Evolutionary conservation across 495 filamentous ascomycete species (phyloP).

Genomic region (Xylaria bambusicola): DNA sequence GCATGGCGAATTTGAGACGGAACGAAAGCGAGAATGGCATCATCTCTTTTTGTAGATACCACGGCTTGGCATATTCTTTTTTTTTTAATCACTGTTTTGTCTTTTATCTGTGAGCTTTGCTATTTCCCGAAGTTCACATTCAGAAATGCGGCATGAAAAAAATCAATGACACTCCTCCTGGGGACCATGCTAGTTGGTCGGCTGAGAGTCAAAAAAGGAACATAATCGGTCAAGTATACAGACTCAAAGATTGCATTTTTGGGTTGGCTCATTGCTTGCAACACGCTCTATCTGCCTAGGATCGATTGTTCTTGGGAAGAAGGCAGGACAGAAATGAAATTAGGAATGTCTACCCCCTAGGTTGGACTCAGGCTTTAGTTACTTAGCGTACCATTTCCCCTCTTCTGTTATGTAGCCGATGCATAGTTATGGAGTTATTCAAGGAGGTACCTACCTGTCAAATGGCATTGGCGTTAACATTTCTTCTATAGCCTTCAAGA

Average conservation of each 20-base stretch:
- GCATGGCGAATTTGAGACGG: conserved; percentile 5
- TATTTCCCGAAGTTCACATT: background rate
- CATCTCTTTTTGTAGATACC: conserved; percentile 14
- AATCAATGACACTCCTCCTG: too few relatives aligned
- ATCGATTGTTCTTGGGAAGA: background rate
- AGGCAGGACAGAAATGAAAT: background rate
- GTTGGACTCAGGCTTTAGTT: background rate
- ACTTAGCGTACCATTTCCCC: background rate
- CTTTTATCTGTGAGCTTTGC: background rate
- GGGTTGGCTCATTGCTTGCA: background rate
- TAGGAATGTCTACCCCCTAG: background rate
- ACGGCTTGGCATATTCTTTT: conserved; percentile 16
- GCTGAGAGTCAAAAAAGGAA: background rate
- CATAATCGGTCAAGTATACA: background rate
- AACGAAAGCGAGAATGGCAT: conserved; percentile 8
- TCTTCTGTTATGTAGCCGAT: conserved; percentile 1
- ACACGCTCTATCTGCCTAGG: background rate
- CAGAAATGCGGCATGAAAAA: conserved; percentile 1
- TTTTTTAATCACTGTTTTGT: background rate
- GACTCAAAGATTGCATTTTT: background rate
- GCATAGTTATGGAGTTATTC: conserved; percentile 16
- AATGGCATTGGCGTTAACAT: too few relatives aligned
- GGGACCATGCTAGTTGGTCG: too few relatives aligned
- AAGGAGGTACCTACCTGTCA: too few relatives aligned
- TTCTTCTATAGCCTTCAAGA: too few relatives aligned